Evolutionary conservation across 495 filamentous ascomycete species (phyloP).

Genomic region (Lophium mytilinum): DNA sequence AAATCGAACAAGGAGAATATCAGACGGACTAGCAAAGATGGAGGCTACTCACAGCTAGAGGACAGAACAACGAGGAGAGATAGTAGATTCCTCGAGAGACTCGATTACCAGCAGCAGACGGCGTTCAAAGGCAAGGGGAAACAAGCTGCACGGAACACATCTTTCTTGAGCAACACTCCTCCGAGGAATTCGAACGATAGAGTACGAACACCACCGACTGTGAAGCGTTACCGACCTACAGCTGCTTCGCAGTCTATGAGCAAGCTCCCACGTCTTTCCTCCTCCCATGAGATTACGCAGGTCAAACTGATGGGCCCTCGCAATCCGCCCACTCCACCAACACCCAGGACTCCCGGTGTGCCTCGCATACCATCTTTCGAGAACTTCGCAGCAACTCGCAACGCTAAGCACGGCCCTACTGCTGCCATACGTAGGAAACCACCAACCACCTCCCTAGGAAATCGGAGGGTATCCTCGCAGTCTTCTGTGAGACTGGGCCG

Average conservation of each 20-base stretch:
- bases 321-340: neutral
- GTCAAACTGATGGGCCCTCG: neutral
- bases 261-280: neutral
- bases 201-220: neutral
- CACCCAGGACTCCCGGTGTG: neutral
- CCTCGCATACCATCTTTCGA: neutral
- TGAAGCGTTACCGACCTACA: neutral
- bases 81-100: neutral
- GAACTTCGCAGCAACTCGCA: neutral
- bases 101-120: neutral
- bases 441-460: neutral
- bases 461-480: neutral
- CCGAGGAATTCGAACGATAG: neutral
- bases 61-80: neutral
- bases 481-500: neutral
- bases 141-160: neutral
- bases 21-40: neutral
- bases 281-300: neutral
- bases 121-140: neutral
- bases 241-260: neutral
- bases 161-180: neutral
- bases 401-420: neutral
- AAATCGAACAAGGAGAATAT: neutral
- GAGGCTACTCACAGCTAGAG: neutral
- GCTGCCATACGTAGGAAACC: neutral